A percentile compares a stretch with the other conserved stretches of the same genome.
These are phyloP conservation scores for Termitomyces sp. DNA, from an alignment of 1,284 basidiomycete species.

Conservation along the genomic window DNA sequence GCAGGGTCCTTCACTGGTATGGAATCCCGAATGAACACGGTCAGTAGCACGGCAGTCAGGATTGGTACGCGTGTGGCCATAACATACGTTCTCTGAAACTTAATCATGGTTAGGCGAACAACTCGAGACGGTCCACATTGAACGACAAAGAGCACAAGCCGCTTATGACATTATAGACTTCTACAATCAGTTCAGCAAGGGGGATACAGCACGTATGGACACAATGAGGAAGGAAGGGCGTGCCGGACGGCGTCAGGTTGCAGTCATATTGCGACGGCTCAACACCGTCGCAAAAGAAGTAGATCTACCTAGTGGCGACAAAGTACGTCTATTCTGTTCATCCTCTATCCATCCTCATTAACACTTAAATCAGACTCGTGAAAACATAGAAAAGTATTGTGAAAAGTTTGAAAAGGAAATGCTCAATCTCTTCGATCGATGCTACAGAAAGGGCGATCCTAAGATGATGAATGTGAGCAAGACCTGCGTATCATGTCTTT, in stretches of 20 bases:
- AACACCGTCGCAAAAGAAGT: conserved; percentile 90
- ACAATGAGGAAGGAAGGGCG: conserved; percentile 81
- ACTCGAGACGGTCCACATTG: conserved; percentile 90
- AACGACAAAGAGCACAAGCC: conserved; percentile 89
- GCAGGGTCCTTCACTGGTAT: conserved; percentile 80
- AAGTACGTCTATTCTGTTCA: conserved; percentile 41
- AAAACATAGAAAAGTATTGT: conserved; percentile 92
- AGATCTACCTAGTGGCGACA: conserved; percentile 76
- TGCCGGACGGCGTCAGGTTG: conserved; percentile 85
- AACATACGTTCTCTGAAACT: conserved; percentile 3
- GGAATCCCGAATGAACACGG: conserved; percentile 88
- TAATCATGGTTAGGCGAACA: conserved; percentile 72
- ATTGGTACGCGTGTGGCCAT: conserved; percentile 63
- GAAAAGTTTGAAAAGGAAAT: conserved; percentile 99
- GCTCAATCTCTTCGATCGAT: conserved; percentile 91
- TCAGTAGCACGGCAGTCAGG: conserved; percentile 89
- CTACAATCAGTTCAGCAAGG: conserved; percentile 89
- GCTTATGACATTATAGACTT: conserved; percentile 94
- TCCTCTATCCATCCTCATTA: conserved; percentile 1
- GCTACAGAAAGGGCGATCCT: conserved; percentile 94
- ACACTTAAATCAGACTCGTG: conserved; percentile 56
- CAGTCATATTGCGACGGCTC: conserved; percentile 84
- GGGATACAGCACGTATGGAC: conserved; percentile 78
- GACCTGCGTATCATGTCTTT: not conserved
- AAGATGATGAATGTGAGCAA: conserved; percentile 92